Percentiles rank a stretch among this genome's conserved stretches.
Evolutionary conservation across 1,139 yeast genomes (phyloP).

Genomic region (Citeromyces hawaiiensis): DNA sequence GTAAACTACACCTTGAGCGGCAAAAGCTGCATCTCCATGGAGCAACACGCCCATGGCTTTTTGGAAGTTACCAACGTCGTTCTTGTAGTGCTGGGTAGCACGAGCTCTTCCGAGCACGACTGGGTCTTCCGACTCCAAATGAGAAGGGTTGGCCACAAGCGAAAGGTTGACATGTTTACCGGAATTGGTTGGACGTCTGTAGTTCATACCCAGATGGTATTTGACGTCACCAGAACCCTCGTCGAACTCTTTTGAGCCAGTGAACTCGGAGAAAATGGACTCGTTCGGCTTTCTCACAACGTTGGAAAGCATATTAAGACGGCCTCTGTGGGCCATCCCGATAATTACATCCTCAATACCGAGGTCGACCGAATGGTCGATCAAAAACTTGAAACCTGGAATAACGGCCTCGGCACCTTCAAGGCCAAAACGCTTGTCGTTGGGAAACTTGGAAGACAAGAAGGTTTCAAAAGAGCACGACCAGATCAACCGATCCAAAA

Average conservation of each 20-base stretch:
- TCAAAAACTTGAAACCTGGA: constrained; percentile 93
- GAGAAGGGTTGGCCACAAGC: constrained; percentile 96
- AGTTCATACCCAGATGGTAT: constrained; percentile 98
- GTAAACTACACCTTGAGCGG: constrained; percentile 98
- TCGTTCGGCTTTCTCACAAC: constrained; percentile 98
- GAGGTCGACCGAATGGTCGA: constrained; percentile 83
- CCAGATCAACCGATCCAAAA: constrained; percentile 94
- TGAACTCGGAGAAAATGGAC: constrained; percentile 90
- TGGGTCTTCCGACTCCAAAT: constrained; percentile 97
- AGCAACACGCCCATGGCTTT: constrained; percentile 87
- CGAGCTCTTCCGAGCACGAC: constrained; percentile 97
- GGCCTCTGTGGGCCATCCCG: constrained; percentile 99
- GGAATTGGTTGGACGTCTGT: constrained; percentile 96
- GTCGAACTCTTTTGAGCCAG: constrained; percentile 72
- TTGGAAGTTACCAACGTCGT: constrained; percentile 67
- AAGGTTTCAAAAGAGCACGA: constrained; percentile 87
- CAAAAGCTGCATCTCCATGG: constrained; percentile 99
- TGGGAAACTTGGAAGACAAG: constrained; percentile 90
- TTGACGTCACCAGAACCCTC: constrained; percentile 99
- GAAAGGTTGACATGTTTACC: constrained; percentile 95
- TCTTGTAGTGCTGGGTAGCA: constrained; percentile 87
- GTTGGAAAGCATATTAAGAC: constrained; percentile 92
- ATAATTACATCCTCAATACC: constrained; percentile 95
- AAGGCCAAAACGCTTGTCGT: constrained; percentile 95
- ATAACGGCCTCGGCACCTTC: constrained; percentile 97